Evolutionary conservation across 2,329 filamentous ascomycete genomes (phyloP), one percentile per base, ranked within the genome.

Genomic region (Beauveria brongniartii): DNA sequence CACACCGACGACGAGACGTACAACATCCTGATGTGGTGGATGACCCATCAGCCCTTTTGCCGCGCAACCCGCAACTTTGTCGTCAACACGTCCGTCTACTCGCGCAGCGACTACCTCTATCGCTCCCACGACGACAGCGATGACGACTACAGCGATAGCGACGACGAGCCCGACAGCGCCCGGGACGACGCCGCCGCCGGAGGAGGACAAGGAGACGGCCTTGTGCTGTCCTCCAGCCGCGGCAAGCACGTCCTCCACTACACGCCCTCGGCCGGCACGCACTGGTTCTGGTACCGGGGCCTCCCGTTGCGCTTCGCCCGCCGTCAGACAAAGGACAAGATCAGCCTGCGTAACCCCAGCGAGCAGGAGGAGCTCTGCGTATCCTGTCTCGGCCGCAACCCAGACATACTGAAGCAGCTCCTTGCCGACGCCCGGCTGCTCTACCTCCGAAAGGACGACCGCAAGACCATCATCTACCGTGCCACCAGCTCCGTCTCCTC

Each of bases 1-100:
- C 80, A 85, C 50, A 80, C 83, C 30, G 86, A 90, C 61, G 88
- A 91, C 66, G 87, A 90, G 69, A 83, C 88, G 61, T 90, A 89
- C 75, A 86, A 86, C 68, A 88, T 89, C 67, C 68, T 90, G 46
- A 89, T 90, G 85, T 79, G 78, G 28, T 90, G 87, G 87, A 79
- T 90, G 2, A 79, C 86, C 2, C 73, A 76, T 40, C 87, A 90
- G 70, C 71, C 74, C 3, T 89, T 89, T 65, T 78, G 84, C 22
- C 78, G 81, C 63, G 74, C 75, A 5, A 82, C 85, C 0, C 82
- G 84, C 16, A 79, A 80, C 50, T 87, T 89, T 64, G 78, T 89
- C 12, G 87, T 84, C 46, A 87, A 86, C 67, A 87, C 85, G 6
- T 82, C 82, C 66, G 68, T 86, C 41, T 82, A 78, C 67, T 83